Evolutionary conservation across 2,329 filamentous ascomycete species (phyloP).

Genomic region (Botrytis galanthina): DNA sequence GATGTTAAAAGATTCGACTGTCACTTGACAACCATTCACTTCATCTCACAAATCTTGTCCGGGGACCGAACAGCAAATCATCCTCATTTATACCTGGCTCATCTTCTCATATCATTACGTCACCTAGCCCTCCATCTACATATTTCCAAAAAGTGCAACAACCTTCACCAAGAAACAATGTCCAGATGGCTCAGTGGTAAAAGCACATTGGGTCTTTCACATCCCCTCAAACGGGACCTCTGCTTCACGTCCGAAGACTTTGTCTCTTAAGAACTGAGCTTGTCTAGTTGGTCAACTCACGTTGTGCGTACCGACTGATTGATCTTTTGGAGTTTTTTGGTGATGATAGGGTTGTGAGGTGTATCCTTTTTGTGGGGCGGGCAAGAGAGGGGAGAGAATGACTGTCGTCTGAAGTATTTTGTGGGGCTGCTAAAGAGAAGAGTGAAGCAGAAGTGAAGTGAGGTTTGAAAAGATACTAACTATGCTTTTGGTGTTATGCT

Average conservation of each 20-base stretch:
- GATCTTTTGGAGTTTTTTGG: not conserved
- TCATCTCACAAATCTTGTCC: not conserved
- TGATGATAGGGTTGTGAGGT: too few relatives aligned
- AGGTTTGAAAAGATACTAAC: not conserved
- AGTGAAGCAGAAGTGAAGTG: not conserved
- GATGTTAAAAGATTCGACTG: not conserved
- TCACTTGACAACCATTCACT: not conserved
- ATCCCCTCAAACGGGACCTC: not conserved
- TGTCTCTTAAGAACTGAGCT: too few relatives aligned
- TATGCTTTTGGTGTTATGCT: not conserved
- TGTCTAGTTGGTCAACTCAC: too few relatives aligned
- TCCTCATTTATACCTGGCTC: not conserved
- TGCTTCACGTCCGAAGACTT: not conserved
- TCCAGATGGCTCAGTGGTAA: not conserved
- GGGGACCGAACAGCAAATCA: not conserved
- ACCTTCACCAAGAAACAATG: not conserved
- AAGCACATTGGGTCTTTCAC: not conserved
- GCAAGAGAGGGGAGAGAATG: too few relatives aligned
- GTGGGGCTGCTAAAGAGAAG: not conserved
- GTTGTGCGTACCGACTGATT: not conserved
- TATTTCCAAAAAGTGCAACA: accelerated
- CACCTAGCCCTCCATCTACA: too few relatives aligned
- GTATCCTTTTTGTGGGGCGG: not conserved
- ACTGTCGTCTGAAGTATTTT: not conserved
- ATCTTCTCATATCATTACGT: not conserved